Base-by-base conservation (phyloP, 2,329 filamentous ascomycete genomes). In the Akanthomyces lecanii region DNA sequence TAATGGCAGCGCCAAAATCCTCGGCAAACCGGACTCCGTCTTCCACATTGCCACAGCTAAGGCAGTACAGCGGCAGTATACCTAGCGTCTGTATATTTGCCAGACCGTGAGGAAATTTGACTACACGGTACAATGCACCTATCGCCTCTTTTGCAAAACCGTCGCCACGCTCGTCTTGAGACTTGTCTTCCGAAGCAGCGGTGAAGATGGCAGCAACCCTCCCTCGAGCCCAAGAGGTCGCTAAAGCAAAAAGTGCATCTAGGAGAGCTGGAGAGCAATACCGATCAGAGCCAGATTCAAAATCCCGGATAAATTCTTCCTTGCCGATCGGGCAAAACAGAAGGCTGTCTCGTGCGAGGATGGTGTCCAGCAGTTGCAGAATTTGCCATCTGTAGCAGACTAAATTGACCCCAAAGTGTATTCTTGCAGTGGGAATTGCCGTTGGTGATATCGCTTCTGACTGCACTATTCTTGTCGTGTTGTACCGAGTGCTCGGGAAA, bases 51-150 rank as follows among this genome's bases (percentile, higher is more conserved):
- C 44, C 60, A n/a, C 52, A 36, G 10, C 51, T 23, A 10, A 62
- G 33, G 10, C 42, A 55, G 51, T 55, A 62, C 8, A 62, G 30
- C 2, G 60, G 42, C 16, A 62, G 44, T 25, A 62, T 44, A 1
- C 60, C 60, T 0, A 62, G 8, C 1, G 60, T 51, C 33, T 62
- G 60, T 25, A 62, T 56, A 28, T 62, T 51, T 2, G 60, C 60
- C 2, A 56, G 40, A 16, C 33, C 16, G 7, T 36, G 42, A 6
- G 60, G 60, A 1, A 56, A 11, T 14, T 51, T 23, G 1, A 2
- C 11, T 5, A 23, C 60, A 23, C 30, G 56, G 44, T 52, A 56
- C 18, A 62, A 5, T 11, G 42, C 6, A 0, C 44, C 23, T 28
- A 55, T 42, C 18, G 60, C 23, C 18, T 48, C 60, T 8, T 42